Base-by-base conservation (phyloP, 345 rosid species). In the Gynandropsis gynandra region DNA sequence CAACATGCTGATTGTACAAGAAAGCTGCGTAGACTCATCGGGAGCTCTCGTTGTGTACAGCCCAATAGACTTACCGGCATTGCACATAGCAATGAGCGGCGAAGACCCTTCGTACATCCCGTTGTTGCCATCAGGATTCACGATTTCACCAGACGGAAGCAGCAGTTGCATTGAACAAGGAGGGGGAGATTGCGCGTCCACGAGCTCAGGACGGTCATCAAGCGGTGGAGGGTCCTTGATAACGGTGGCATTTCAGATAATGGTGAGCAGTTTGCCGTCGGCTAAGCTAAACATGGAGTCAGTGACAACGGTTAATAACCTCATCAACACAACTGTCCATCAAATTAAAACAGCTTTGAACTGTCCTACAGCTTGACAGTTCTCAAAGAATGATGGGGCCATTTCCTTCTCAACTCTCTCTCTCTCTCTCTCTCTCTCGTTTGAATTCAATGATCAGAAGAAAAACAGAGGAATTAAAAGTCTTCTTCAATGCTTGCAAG, bases 211-310 rank as follows among this genome's bases (percentile, higher is more conserved):
- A 9, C 55, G 81, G 47, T 74, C 82, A 0, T 60, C 61, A 13
- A 8, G 41, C 15, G 41, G 3, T 37, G 58, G 76, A 7, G 90
- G 95, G 24, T 85, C 95, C 5, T 70, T 92, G 58, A 75, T 92
- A 13, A 80, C 98, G 0, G 95, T 92, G 47, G 92, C 93, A 0
- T 92, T 92, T 66, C 98, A 92, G 75, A 92, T 92, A 64, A 72
- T 85, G 61, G 93, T 92, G 18, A 85, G 86, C 75, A 85, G 77
- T 73, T 56, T 80, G 67, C 98, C 96, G 35, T 77, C 95, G 1
- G 89, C 95, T 0, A 92, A 78, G 66, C 81, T 92, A 52, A 92
- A 82, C 72, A 47, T 87, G 80, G 98, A 92, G 73, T 92, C 98
- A 4, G 98, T 92, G 59, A 76, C 76, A 32, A 92, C 95, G 13